phyloP scores from a whole-genome alignment of 441 rosid species.

The Aleurites moluccanus region DNA sequence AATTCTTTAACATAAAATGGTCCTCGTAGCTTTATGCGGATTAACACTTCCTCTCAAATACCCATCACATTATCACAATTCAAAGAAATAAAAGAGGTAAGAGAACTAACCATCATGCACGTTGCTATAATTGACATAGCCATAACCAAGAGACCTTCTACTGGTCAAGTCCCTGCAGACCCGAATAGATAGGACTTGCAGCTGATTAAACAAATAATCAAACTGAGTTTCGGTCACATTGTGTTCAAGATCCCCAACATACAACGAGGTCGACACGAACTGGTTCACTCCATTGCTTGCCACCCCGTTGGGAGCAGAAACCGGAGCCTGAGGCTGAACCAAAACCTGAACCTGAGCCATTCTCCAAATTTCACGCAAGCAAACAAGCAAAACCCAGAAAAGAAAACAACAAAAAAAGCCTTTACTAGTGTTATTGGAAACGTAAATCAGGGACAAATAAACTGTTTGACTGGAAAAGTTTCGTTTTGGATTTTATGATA shows the following conservation, averaged over 20 bases:
- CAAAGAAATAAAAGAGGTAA: background rate
- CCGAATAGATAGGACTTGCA: conserved; percentile 75
- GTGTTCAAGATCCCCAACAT: conserved; percentile 79
- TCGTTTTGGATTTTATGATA: background rate
- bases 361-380: background rate
- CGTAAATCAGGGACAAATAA: background rate
- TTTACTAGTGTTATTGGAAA: background rate
- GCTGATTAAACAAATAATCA: conserved; percentile 65
- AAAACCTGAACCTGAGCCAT: conserved; percentile 39
- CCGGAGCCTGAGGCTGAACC: conserved; percentile 34
- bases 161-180: conserved; percentile 72
- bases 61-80: too few species aligned
- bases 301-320: conserved; percentile 21
- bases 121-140: conserved; percentile 69
- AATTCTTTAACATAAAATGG: background rate
- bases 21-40: too few species aligned
- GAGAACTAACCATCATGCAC: conserved; percentile 65
- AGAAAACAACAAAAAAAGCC: background rate
- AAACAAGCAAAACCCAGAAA: conserved; percentile 2
- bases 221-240: conserved; percentile 79
- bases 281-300: conserved; percentile 31
- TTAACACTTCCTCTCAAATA: too few species aligned
- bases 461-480: background rate
- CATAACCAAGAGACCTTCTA: conserved; percentile 82
- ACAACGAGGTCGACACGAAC: conserved; percentile 61